Conservation (phyloP, 2,329 filamentous ascomycete genomes). For the Amauroascus verrucosus region DNA sequence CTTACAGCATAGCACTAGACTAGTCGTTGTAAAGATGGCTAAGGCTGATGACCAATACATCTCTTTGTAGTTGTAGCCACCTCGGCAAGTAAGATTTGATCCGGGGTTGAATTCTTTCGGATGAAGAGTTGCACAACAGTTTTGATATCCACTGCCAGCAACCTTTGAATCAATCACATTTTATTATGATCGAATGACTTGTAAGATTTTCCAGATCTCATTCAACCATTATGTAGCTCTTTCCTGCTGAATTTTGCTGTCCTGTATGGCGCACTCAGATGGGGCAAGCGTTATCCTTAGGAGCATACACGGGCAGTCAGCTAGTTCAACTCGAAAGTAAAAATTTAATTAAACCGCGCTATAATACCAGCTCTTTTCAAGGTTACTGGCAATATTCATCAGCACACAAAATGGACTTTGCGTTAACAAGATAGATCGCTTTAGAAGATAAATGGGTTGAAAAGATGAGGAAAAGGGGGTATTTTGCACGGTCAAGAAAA, state of each 20-base stretch:
- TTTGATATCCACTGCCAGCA: too few relatives aligned
- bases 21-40: neutral
- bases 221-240: neutral
- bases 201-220: neutral
- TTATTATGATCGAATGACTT: neutral
- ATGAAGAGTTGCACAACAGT: neutral
- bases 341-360: too few relatives aligned
- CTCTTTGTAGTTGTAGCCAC: neutral
- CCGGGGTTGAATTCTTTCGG: neutral
- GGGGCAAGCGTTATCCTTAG: too few relatives aligned
- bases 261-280: too few relatives aligned
- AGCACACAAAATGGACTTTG: too few relatives aligned
- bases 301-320: too few relatives aligned
- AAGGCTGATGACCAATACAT: neutral
- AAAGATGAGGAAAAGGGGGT: too few relatives aligned
- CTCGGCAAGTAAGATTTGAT: neutral
- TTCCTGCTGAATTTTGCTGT: neutral
- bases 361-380: too few relatives aligned
- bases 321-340: neutral
- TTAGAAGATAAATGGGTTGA: too few relatives aligned
- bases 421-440: too few relatives aligned
- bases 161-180: neutral
- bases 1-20: neutral
- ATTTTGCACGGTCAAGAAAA: too few relatives aligned
- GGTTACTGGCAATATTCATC: too few relatives aligned